Percentiles rank a stretch among this genome's conserved stretches.
Evolutionary conservation across 2,329 filamentous ascomycete species (phyloP).

Genomic region (Didymella segeticola): DNA sequence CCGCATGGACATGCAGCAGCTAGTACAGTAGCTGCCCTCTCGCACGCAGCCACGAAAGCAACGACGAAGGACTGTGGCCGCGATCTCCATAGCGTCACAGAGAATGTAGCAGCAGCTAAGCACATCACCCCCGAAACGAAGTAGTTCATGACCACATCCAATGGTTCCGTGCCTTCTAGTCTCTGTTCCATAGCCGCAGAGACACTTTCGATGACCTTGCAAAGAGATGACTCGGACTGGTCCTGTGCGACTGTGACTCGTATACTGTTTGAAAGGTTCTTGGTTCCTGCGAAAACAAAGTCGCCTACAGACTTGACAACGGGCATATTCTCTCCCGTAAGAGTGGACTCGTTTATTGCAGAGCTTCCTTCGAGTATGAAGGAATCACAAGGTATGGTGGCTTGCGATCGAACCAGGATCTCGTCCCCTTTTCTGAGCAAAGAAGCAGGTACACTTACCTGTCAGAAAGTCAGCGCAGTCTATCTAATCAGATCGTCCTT

Average conservation of each 20-base stretch:
- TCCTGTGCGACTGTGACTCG: conserved; percentile 8
- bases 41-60: background rate
- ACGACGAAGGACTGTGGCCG: background rate
- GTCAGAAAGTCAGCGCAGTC: background rate
- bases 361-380: conserved; percentile 14
- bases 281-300: conserved; percentile 16
- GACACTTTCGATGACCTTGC: conserved; percentile 16
- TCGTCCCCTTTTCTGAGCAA: conserved; percentile 14
- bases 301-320: conserved; percentile 13
- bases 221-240: conserved; percentile 11
- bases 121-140: conserved; percentile 10
- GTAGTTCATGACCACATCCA: conserved; percentile 10
- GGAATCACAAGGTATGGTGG: conserved; percentile 17
- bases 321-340: conserved; percentile 17
- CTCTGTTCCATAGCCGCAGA: conserved; percentile 11
- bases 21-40: conserved; percentile 16
- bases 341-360: conserved; percentile 14
- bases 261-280: conserved; percentile 5
- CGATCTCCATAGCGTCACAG: background rate
- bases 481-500: background rate
- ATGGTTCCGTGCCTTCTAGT: background rate
- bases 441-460: background rate
- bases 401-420: conserved; percentile 8
- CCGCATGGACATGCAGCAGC: conserved; percentile 25
- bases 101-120: background rate